Base-by-base conservation (phyloP, 495 filamentous ascomycete genomes). In the Neurospora africana region DNA sequence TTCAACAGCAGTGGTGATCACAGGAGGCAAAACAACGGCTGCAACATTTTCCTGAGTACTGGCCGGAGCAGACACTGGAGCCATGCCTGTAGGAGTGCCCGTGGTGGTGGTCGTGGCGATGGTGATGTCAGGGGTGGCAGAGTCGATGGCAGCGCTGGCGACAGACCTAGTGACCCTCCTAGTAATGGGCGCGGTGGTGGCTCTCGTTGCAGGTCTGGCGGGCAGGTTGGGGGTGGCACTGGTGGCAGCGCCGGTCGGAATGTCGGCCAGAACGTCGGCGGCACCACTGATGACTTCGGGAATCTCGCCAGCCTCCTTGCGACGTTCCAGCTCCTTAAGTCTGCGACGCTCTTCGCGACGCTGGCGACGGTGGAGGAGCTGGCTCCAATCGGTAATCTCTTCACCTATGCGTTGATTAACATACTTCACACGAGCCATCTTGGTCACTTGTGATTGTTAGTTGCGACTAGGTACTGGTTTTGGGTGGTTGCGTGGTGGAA, bases 31-130 rank as follows among this genome's bases (percentile, higher is more conserved):
- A 19, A 1, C 27, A 0, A 13, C 27, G 23, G 53, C 6, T 0
- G 53, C 4, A 61, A 23, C 3, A 7, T 4, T 15, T 0, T 0
- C 21, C 21, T 5, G 10, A 2, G 21, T 11, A 27, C 10, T 53
- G 2, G 44, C 21, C 5, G 21, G 44, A 27, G 21, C 11, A 23
- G 44, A 53, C 6, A 5, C 5, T 27, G 44, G 5, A 53, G 44
- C 5, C 2, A 10, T 3, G 21, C 11, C 2, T 0, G 8, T 47
- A 4, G 1, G 0, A 5, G 4, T 23, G n/a, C 5, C n/a, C 9
- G n/a, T 4, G 9, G 8, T 23, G 1, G 4, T 23, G 43, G n/a
- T 44, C 19, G 43, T 21, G 19, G 44, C 1, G 44, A 21, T 23
- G n/a, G 19, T 47, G 43, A 9, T 23, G 43, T 47, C 9, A 4